Evolutionary conservation across 495 filamentous ascomycete species (phyloP), one percentile per base, ranked within the genome.

Genomic region (Hypoxylon intermedium): DNA sequence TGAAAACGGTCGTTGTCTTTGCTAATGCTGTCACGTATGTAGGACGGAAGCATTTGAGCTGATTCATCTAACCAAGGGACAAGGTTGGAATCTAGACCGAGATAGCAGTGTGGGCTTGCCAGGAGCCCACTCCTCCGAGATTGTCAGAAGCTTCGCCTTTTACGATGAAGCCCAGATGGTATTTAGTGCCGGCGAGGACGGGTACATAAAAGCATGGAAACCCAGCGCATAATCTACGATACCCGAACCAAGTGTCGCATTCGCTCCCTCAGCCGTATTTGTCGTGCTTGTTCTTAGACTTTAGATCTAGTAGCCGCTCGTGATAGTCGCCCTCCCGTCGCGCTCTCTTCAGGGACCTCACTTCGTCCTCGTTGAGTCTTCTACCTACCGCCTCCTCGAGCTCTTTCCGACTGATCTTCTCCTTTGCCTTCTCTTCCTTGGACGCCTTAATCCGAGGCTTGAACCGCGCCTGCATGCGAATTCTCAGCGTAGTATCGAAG

Each of bases 261-360:
- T 37, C 11, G 3, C 5, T 37, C 6, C 21, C 15, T 67, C 57
- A 83, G 40, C 78, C 74, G 59, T 81, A 98, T 72, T 98, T 98
- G 76, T 98, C 94, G 78, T 98, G 94, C 76, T 96, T 97, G 51
- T 86, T 89, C 74, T 94, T 96, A 9, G 97, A 90, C 73, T 91
- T 92, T 23, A 98, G 80, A 80, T 96, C 87, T 51, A 98, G 74
- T 59, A 97, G 71, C 48, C 83, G 83, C 74, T 98, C 95, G 75
- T 98, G 89, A 70, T 92, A 98, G 72, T 93, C 85, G 0, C 94
- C 91, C 70, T 97, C 91, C 71, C 85, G 79, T 71, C 92, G 82
- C 19, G 93, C 92, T 76, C 75, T 89, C 81, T 92, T 92, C 72
- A 98, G 73, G 69, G 70, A 83, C 74, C 80, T 88, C 6, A 98